These are phyloP conservation scores for Magnolia changhungtana DNA, from an alignment of 164 flowering plant species.

Conservation along the genomic window DNA sequence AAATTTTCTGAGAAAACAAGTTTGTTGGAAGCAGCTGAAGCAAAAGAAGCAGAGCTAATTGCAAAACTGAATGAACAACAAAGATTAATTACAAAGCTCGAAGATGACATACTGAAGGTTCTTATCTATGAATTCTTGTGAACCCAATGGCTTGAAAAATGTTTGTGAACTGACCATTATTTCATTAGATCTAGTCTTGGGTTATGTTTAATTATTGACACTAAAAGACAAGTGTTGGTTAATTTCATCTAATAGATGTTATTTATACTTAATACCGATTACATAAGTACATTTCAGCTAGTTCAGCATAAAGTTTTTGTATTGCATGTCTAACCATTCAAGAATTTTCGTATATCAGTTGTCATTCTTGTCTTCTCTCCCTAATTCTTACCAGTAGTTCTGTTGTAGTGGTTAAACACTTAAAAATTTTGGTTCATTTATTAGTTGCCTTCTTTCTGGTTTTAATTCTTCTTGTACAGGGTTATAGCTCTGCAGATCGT, in stretches of 20 bases:
- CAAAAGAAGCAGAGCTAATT: slow-evolving; percentile 55
- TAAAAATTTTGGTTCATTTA: no score
- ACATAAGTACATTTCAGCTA: background rate
- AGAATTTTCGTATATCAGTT: background rate
- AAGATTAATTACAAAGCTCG: slow-evolving; percentile 82
- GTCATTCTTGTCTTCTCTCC: background rate
- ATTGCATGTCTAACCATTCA: background rate
- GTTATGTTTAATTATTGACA: background rate
- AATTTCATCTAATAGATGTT: background rate
- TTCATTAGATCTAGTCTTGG: background rate
- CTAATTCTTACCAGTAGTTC: background rate
- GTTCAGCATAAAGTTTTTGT: background rate
- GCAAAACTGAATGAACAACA: slow-evolving; percentile 81
- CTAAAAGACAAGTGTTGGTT: background rate
- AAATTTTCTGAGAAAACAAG: slow-evolving; percentile 79
- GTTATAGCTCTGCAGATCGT: slow-evolving; percentile 75
- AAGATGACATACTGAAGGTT: slow-evolving; percentile 97
- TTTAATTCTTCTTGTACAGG: slow-evolving; percentile 42
- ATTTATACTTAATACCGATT: background rate
- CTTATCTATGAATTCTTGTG: background rate
- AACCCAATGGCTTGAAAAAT: background rate
- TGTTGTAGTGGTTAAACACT: background rate
- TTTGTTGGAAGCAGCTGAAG: slow-evolving; percentile 74
- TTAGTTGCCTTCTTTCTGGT: background rate
- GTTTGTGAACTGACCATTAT: background rate